Conservation (phyloP, 495 filamentous ascomycete genomes). For the Staphylotrichum tortipilum region DNA sequence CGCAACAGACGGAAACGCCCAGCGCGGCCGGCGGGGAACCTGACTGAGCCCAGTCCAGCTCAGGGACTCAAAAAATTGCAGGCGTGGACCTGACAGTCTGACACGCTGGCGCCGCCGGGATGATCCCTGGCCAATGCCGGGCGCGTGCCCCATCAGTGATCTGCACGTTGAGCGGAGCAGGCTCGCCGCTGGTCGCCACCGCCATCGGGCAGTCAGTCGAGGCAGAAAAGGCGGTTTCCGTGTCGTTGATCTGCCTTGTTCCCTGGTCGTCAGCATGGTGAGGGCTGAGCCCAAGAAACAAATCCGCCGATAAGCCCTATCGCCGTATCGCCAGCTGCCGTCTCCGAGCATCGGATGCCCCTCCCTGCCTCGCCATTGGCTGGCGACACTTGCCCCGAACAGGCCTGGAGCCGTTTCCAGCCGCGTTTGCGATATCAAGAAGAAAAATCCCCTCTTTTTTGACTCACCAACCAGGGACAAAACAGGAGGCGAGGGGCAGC, state of each 20-base stretch:
- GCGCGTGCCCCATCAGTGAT: not conserved
- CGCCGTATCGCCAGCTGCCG: not conserved
- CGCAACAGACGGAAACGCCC: too few relatives aligned
- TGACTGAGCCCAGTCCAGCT: too few relatives aligned
- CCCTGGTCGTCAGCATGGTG: too few relatives aligned
- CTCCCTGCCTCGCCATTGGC: not conserved
- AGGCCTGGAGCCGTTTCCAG: not conserved
- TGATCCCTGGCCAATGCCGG: constrained; percentile 1
- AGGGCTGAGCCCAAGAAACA: too few relatives aligned
- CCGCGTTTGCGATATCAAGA: not conserved
- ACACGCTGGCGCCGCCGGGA: not conserved
- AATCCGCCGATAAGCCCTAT: not conserved
- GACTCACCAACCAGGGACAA: too few relatives aligned
- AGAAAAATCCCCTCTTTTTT: not conserved
- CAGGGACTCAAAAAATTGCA: not conserved
- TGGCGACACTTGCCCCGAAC: not conserved
- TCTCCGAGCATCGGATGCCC: not conserved
- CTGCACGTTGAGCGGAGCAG: not conserved
- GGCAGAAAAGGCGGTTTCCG: not conserved
- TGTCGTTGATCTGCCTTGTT: not conserved
- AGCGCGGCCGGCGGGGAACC: too few relatives aligned
- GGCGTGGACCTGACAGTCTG: not conserved
- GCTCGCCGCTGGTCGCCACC: too few relatives aligned
- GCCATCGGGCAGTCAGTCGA: too few relatives aligned
- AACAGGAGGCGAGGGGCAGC: too few relatives aligned